Evolutionary conservation across 352 stramenopile species (phyloP).

Genomic region (Peronospora belbahrii): DNA sequence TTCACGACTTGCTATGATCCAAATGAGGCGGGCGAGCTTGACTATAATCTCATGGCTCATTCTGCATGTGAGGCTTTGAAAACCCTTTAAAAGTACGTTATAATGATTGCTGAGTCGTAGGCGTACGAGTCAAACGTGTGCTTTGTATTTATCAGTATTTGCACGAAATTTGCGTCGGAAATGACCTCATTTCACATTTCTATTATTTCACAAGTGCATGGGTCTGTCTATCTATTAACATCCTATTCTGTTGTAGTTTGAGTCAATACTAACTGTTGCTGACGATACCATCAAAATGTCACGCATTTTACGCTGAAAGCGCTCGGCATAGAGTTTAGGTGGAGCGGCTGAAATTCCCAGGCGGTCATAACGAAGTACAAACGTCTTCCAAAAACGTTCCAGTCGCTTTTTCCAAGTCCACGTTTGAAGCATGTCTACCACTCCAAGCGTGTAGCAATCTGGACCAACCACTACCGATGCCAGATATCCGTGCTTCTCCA

Average conservation of each 20-base stretch:
- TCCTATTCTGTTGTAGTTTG: conserved; percentile 5
- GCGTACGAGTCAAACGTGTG: not conserved
- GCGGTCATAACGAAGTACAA: conserved; percentile 54
- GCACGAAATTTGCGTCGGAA: too few species aligned
- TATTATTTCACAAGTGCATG: conserved; percentile 25
- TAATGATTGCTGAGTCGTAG: conserved; percentile 67
- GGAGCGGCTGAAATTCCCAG: conserved; percentile 76
- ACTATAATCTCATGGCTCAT: conserved; percentile 61
- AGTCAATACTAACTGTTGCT: conserved; percentile 39
- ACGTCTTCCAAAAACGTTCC: conserved; percentile 81
- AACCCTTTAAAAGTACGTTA: conserved; percentile 79
- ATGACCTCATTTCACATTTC: not conserved
- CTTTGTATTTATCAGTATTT: too few species aligned
- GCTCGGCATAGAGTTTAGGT: conserved; percentile 59
- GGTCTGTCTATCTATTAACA: conserved; percentile 22
- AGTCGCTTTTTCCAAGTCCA: conserved; percentile 81
- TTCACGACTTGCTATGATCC: too few species aligned
- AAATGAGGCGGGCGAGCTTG: conserved; percentile 64
- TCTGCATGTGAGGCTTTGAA: conserved; percentile 70
- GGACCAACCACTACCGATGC: conserved; percentile 70
- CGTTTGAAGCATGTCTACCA: conserved; percentile 88
- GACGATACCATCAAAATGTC: conserved; percentile 79
- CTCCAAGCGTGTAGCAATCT: conserved; percentile 82
- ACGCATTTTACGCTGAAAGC: conserved; percentile 80
- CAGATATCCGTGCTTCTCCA: conserved; percentile 64